phyloP scores from a whole-genome alignment of 1,284 basidiomycete species.

The Pholiota adiposa region DNA sequence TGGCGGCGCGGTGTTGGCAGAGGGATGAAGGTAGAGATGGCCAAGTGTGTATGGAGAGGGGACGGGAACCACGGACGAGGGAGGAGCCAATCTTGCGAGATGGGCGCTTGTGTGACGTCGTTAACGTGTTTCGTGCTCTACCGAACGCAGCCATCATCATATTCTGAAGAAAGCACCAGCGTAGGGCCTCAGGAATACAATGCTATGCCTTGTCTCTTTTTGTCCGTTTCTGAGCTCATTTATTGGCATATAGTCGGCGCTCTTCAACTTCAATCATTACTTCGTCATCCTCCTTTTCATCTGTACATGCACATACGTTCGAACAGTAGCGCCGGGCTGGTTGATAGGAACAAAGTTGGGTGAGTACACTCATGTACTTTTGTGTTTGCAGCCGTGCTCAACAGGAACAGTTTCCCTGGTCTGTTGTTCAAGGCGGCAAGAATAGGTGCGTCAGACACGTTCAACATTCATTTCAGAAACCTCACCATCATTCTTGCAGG shows the following conservation, averaged over 20 bases:
- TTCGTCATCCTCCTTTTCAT: conserved; percentile 95
- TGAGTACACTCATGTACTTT: conserved; percentile 41
- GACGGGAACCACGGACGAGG: no score
- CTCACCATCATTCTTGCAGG: conserved; percentile 47
- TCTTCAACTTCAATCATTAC: conserved; percentile 98
- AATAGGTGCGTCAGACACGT: conserved; percentile 66
- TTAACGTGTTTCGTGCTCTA: no score
- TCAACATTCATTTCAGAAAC: not conserved
- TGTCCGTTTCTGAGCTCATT: not conserved
- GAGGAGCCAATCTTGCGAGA: no score
- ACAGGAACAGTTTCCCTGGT: conserved; percentile 72
- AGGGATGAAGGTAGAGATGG: no score
- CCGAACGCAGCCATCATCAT: no score
- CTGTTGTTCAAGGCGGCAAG: conserved; percentile 94
- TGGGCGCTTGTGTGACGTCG: no score
- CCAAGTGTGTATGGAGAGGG: no score
- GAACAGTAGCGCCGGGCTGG: conserved; percentile 84
- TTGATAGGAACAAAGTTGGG: conserved; percentile 97
- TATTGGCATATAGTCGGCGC: conserved; percentile 75
- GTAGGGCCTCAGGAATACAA: not conserved
- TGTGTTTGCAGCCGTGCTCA: not conserved
- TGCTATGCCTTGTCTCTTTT: not conserved
- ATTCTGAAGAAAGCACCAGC: no score
- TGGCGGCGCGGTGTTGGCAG: no score
- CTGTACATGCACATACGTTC: conserved; percentile 97